phyloP scores from a whole-genome alignment of 148 eudicot genomes.

The Spergularia marina region DNA sequence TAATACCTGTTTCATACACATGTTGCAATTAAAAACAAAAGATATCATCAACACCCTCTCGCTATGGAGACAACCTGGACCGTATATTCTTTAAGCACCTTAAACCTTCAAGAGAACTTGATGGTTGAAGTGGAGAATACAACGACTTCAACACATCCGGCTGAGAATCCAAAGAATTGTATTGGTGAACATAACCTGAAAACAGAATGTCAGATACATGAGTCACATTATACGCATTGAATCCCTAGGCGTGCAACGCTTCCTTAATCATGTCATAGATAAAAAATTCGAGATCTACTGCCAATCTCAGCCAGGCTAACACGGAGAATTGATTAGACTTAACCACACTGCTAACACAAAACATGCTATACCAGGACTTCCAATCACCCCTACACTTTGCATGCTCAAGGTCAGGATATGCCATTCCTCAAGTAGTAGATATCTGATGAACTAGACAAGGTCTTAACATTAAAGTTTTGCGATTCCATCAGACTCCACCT shows the following conservation, averaged over 20 bases:
- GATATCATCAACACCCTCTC: no score
- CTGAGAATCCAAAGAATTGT: conserved; percentile 85
- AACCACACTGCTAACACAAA: not conserved
- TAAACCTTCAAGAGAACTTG: conserved; percentile 85
- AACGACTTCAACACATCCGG: conserved; percentile 96
- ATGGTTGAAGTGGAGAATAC: conserved; percentile 94
- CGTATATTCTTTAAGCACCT: conserved; percentile 40
- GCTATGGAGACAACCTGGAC: no score
- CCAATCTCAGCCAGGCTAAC: not conserved
- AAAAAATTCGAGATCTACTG: not conserved
- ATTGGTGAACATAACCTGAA: conserved; percentile 91
- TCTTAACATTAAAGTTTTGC: not conserved
- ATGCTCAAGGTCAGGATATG: not conserved
- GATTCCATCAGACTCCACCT: not conserved
- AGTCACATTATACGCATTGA: not conserved
- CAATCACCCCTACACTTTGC: not conserved
- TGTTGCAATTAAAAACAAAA: not conserved
- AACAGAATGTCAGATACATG: not conserved
- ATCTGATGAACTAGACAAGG: not conserved
- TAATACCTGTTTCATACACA: conserved; percentile 58
- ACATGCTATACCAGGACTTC: conserved; percentile 1
- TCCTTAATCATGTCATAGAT: not conserved
- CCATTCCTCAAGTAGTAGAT: not conserved
- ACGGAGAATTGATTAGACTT: not conserved
- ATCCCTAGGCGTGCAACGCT: not conserved